These are phyloP conservation scores for Chernovozyma aurita DNA, from an alignment of 1,139 yeast genomes.

Conservation along the genomic window DNA sequence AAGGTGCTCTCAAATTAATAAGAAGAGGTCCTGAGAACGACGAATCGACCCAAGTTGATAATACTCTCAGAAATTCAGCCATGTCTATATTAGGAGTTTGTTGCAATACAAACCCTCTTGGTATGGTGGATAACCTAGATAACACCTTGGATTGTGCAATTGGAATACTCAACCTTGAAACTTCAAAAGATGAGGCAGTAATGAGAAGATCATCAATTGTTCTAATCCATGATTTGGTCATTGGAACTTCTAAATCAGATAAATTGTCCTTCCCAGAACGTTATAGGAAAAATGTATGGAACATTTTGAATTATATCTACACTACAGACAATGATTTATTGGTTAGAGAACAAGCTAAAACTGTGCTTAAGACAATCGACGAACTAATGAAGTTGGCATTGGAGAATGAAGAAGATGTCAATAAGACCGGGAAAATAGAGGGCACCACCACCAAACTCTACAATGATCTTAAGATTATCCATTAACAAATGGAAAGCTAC, in stretches of 20 bases:
- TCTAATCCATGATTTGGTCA: constrained; percentile 58
- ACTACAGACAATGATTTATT: constrained; percentile 53
- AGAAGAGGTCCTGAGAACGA: constrained; percentile 24
- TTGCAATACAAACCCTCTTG: constrained; percentile 56
- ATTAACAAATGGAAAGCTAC: no score
- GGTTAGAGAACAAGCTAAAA: constrained; percentile 53
- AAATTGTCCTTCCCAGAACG: constrained; percentile 47
- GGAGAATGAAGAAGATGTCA: neutral
- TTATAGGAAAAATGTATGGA: constrained; percentile 39
- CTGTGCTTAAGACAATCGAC: constrained; percentile 40
- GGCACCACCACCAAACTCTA: no score
- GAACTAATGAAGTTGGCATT: constrained; percentile 24
- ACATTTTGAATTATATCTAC: constrained; percentile 38
- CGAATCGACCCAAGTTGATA: constrained; percentile 37
- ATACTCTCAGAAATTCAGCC: constrained; percentile 74
- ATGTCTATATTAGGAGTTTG: constrained; percentile 74
- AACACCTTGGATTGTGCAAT: constrained; percentile 71
- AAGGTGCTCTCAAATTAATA: constrained; percentile 35
- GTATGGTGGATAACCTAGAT: constrained; percentile 41
- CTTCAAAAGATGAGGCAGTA: constrained; percentile 38
- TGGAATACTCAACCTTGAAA: constrained; percentile 66
- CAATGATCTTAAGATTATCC: no score
- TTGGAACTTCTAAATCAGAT: constrained; percentile 37
- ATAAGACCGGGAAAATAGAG: neutral
- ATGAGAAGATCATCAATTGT: constrained; percentile 77